A percentile compares a stretch with the other conserved stretches of the same genome.
Evolutionary conservation across 305 asterid species (phyloP).

Genomic region (Withania somnifera): DNA sequence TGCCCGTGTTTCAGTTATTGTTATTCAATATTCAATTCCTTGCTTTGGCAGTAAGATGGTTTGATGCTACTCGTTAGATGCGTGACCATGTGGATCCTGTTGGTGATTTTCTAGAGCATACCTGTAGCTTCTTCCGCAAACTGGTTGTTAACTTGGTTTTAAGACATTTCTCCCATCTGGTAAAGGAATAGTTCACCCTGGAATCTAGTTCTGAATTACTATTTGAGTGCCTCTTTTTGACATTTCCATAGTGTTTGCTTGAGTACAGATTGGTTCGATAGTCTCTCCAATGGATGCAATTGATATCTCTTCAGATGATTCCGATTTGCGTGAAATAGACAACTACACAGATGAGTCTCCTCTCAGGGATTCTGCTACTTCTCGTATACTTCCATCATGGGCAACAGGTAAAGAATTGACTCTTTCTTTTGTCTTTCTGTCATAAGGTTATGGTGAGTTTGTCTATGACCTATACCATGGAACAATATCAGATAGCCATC

Average conservation of each 20-base stretch:
- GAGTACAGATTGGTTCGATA: conserved; percentile 33
- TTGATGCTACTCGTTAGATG: conserved; percentile 26
- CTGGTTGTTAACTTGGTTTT: conserved; percentile 18
- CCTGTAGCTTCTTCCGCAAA: conserved; percentile 19
- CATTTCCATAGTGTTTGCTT: conserved; percentile 15
- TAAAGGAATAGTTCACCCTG: conserved; percentile 18
- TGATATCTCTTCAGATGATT: conserved; percentile 82
- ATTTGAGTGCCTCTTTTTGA: neutral
- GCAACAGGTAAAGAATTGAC: conserved; percentile 31
- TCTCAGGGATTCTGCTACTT: conserved; percentile 38
- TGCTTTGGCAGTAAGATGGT: neutral
- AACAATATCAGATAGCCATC: conserved; percentile 31
- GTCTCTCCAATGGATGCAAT: conserved; percentile 46
- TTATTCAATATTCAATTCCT: neutral
- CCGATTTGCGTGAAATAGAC: conserved; percentile 74
- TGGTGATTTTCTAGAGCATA: conserved; percentile 12
- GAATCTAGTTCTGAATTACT: neutral
- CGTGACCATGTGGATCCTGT: conserved; percentile 27
- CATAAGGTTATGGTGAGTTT: neutral
- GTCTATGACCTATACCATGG: conserved; percentile 4
- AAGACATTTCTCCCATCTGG: conserved; percentile 23
- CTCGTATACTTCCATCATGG: conserved; percentile 48
- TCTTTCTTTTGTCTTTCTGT: neutral
- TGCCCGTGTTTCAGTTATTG: neutral
- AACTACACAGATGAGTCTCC: conserved; percentile 61